phyloP scores from a whole-genome alignment of 805 yeast genomes.

The Wickerhamomyces silvicola region DNA sequence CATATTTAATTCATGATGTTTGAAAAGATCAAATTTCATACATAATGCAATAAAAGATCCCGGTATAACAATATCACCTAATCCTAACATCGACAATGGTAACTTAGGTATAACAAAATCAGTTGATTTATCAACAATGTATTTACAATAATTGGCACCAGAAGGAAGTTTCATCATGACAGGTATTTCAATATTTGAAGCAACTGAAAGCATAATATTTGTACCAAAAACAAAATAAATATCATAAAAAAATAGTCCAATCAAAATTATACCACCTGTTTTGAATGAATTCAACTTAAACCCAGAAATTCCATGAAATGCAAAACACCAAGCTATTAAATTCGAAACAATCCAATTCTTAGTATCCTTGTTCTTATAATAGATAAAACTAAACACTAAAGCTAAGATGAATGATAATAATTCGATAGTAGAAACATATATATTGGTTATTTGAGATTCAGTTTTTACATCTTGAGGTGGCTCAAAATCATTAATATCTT shows the following conservation, averaged over 20 bases:
- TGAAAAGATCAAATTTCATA: conserved; percentile 46
- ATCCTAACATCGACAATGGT: conserved; percentile 42
- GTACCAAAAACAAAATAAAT: conserved; percentile 62
- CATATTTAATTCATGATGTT: conserved; percentile 27
- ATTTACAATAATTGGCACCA: conserved; percentile 2
- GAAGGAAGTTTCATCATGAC: conserved; percentile 22
- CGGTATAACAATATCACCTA: conserved; percentile 64
- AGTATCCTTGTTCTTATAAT: conserved; percentile 19
- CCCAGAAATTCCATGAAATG: conserved; percentile 36
- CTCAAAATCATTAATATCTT: not conserved
- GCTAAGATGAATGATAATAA: conserved; percentile 20
- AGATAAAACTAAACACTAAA: conserved; percentile 10
- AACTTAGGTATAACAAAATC: conserved; percentile 7
- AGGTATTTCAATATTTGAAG: conserved; percentile 48
- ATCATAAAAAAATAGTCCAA: conserved; percentile 53
- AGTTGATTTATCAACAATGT: conserved; percentile 1
- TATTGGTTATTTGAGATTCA: conserved; percentile 28
- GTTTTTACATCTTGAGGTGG: conserved; percentile 11
- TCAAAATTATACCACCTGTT: conserved; percentile 38
- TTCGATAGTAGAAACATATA: conserved; percentile 28
- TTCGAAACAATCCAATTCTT: conserved; percentile 44
- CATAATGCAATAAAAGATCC: conserved; percentile 47
- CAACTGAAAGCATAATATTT: conserved; percentile 57
- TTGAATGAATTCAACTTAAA: conserved; percentile 37
- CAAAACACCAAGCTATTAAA: conserved; percentile 34